phyloP scores from a whole-genome alignment of 441 rosid species.

The Brassica balearica region DNA sequence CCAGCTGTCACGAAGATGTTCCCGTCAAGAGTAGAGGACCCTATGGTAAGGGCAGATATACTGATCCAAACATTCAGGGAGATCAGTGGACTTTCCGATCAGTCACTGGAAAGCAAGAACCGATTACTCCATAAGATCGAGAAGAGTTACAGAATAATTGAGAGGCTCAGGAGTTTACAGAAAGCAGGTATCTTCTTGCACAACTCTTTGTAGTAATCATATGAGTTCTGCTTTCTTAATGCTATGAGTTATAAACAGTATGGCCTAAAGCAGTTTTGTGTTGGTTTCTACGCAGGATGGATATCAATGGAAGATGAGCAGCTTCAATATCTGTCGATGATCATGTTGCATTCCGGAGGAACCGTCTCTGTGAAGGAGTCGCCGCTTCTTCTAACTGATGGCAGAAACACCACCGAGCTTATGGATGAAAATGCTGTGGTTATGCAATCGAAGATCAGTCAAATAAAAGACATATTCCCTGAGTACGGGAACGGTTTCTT shows the following conservation, averaged over 20 bases:
- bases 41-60: slow-evolving; percentile 84
- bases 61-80: slow-evolving; percentile 83
- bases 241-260: slow-evolving; percentile 1
- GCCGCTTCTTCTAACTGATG: slow-evolving; percentile 43
- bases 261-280: slow-evolving; percentile 31
- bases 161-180: slow-evolving; percentile 69
- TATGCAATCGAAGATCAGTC: slow-evolving; percentile 86
- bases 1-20: slow-evolving; percentile 76
- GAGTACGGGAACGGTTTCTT: slow-evolving; percentile 89
- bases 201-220: not conserved
- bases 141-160: slow-evolving; percentile 62
- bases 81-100: slow-evolving; percentile 66
- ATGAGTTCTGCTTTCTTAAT: slow-evolving; percentile 4
- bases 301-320: slow-evolving; percentile 79
- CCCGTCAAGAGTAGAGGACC: slow-evolving; percentile 92
- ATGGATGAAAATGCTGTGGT: slow-evolving; percentile 77
- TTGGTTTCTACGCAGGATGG: slow-evolving; percentile 73
- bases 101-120: slow-evolving; percentile 57
- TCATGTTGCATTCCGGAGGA: slow-evolving; percentile 51
- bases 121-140: slow-evolving; percentile 69
- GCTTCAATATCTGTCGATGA: slow-evolving; percentile 78
- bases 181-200: slow-evolving; percentile 58
- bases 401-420: slow-evolving; percentile 48
- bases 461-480: slow-evolving; percentile 92
- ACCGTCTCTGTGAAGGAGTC: slow-evolving; percentile 46